Evolutionary conservation across 139 green algal species (phyloP).

Genomic region (Monoraphidium neglectum): DNA sequence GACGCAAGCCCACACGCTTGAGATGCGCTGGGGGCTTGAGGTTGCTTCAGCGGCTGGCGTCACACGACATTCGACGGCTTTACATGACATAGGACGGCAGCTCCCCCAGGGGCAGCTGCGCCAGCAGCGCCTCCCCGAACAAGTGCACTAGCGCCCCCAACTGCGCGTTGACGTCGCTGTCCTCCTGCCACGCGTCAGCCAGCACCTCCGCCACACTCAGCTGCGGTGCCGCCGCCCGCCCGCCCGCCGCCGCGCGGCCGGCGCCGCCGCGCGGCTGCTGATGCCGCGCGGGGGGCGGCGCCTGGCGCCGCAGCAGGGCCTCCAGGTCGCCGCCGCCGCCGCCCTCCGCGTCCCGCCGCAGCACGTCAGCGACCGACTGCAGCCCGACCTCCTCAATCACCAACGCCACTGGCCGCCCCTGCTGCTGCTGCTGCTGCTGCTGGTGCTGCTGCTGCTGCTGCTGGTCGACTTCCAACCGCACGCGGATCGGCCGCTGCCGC

Average conservation of each 20-base stretch:
- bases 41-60: too few species aligned
- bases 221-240: neutral
- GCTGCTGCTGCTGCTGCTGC: neutral
- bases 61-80: too few species aligned
- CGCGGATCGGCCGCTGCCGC: neutral
- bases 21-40: too few species aligned
- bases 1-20: too few species aligned
- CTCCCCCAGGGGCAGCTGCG: conserved; percentile 36
- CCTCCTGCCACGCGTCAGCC: conserved; percentile 45
- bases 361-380: too few species aligned
- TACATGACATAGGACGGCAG: conserved; percentile 15
- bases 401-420: neutral
- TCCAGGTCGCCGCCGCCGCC: neutral
- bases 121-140: conserved; percentile 44
- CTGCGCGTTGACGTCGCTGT: conserved; percentile 34
- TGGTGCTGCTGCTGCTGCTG: neutral
- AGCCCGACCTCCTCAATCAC: neutral
- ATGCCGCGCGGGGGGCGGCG: neutral
- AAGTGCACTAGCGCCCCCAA: conserved; percentile 36
- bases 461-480: neutral
- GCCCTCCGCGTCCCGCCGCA: neutral
- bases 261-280: neutral
- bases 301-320: neutral
- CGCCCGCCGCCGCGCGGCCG: neutral
- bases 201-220: conserved; percentile 25